Evolutionary conservation across 1,284 basidiomycete genomes (phyloP), one percentile per base, ranked within the genome.

Genomic region (Sporisorium sorghi): DNA sequence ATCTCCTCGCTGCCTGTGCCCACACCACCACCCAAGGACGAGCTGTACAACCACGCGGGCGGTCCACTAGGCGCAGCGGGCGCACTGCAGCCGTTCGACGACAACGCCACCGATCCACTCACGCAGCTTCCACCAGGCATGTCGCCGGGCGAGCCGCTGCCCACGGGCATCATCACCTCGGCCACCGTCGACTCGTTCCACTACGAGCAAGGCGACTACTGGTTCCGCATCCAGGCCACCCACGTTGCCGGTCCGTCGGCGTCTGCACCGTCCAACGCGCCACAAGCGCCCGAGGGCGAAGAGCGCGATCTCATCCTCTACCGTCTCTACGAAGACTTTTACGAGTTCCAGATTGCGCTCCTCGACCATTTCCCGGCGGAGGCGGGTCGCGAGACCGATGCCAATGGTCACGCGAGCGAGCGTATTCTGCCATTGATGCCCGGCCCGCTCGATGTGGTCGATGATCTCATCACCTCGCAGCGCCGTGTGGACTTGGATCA

Each of bases 111-210:
- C 47, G 67, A 75, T 26, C 67, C 73, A 8, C 50, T 71, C 24
- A 63, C 73, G 8, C 65, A 79, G 42, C 79, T 81, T 43, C 77
- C 81, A 12, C 73, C 74, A 1, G 76, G 77, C 43, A 75, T 78
- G 70, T 72, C 72, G 24, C 82, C 72, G 15, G 78, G 69, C 30
- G 72, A 69, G 44, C 75, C 73, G 30, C 53, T 77, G 17, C 76
- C 78, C 5, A 76, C 64, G 14, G 95, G 96, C 42, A 89, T 95
- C 53, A 89, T 98, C 72, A 89, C 93, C 7, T 89, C 90, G 26
- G 93, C 94, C n/a, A 90, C 91, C 64, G 93, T 99, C 53, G 92
- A 94, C 61, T 95, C 94, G 12, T 98, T 97, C 87, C 97, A 99
- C 86, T 92, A 90, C 83, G 97, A 99, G 85, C 92, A 92, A 87